phyloP scores from a whole-genome alignment of 768 basidiomycete species.

The Naganishia vishniacii region DNA sequence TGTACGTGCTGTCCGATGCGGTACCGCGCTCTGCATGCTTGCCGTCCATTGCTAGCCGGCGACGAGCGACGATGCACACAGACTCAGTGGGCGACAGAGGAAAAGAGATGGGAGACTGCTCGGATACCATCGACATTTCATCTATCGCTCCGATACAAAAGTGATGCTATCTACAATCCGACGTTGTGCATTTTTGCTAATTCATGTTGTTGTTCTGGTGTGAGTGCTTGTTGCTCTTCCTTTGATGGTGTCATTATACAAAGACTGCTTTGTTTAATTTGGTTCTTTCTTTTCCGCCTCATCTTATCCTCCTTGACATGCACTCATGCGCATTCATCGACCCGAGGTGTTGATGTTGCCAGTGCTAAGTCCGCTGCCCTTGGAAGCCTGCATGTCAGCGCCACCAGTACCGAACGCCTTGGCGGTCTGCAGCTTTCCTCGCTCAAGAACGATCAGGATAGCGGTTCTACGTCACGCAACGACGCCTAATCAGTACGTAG shows the following conservation, averaged over 20 bases:
- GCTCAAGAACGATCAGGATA: constrained; percentile 17
- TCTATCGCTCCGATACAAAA: too few relatives aligned
- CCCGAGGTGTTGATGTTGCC: constrained; percentile 14
- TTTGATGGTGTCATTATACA: neutral
- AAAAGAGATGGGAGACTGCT: too few relatives aligned
- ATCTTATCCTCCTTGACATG: neutral
- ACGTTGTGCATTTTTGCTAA: neutral
- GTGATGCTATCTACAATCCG: too few relatives aligned
- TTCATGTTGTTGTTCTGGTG: neutral
- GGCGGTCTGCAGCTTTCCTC: constrained; percentile 17
- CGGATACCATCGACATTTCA: too few relatives aligned
- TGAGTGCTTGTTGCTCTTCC: too few relatives aligned
- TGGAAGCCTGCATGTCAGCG: constrained; percentile 24
- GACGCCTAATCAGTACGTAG: neutral
- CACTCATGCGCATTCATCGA: neutral
- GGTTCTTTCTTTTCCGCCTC: neutral
- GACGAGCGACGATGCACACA: too few relatives aligned
- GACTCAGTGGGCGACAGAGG: too few relatives aligned
- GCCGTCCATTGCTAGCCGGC: too few relatives aligned
- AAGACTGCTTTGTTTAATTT: constrained; percentile 2
- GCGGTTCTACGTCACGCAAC: neutral
- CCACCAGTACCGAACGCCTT: constrained; percentile 29
- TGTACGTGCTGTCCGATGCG: too few relatives aligned
- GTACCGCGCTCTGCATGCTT: too few relatives aligned
- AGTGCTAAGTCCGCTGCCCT: constrained; percentile 10